These are phyloP conservation scores for Coleophoma crateriformis DNA, from an alignment of 2,329 filamentous ascomycete genomes.

Conservation along the genomic window DNA sequence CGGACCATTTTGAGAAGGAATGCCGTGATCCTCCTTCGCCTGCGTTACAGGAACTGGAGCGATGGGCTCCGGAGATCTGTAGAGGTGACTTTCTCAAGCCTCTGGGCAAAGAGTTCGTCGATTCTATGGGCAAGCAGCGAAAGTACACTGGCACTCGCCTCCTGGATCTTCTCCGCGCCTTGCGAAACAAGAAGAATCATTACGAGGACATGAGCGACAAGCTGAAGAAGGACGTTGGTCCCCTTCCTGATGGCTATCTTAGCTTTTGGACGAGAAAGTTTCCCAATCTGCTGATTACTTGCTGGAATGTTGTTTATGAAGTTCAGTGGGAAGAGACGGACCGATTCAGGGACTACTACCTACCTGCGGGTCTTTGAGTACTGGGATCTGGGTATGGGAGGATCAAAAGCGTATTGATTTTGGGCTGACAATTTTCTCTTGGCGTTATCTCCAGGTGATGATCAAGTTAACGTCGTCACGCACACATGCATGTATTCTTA, in stretches of 20 bases:
- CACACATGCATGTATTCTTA: no score
- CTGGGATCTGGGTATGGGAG: neutral
- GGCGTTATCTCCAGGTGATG: no score
- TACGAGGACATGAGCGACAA: slow-evolving; percentile 91
- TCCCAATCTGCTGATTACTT: slow-evolving; percentile 60
- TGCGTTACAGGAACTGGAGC: slow-evolving; percentile 56
- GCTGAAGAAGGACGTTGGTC: slow-evolving; percentile 63
- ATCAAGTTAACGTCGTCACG: no score
- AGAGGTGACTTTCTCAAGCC: slow-evolving; percentile 71
- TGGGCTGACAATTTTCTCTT: no score
- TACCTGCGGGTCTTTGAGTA: slow-evolving; percentile 27
- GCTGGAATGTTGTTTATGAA: slow-evolving; percentile 55
- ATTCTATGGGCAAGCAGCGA: slow-evolving; percentile 86
- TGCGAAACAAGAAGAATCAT: slow-evolving; percentile 96
- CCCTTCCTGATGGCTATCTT: slow-evolving; percentile 59
- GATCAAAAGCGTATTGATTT: neutral
- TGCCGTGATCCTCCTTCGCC: slow-evolving; percentile 73
- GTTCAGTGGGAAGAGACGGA: slow-evolving; percentile 45
- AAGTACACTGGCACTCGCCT: slow-evolving; percentile 85
- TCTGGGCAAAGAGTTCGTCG: slow-evolving; percentile 77
- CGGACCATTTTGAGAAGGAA: slow-evolving; percentile 94
- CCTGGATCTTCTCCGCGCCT: slow-evolving; percentile 79
- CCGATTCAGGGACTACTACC: slow-evolving; percentile 67
- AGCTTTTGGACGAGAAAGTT: slow-evolving; percentile 64
- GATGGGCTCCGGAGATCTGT: slow-evolving; percentile 45